Base-by-base conservation (phyloP, 495 filamentous ascomycete species). In the Neurospora tetraspora region DNA sequence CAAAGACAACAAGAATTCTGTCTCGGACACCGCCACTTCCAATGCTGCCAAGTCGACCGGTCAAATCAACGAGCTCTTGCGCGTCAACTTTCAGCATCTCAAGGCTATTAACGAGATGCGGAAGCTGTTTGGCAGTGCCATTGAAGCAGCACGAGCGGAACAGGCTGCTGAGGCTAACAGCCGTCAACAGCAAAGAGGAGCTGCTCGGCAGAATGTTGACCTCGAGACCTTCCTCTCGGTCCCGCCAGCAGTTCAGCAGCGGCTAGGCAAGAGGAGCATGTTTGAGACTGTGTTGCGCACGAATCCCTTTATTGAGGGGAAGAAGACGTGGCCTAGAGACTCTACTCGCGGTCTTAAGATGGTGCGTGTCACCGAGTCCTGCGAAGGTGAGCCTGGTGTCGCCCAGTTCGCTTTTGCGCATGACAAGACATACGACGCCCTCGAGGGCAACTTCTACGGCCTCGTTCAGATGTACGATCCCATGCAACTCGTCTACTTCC, bases 71-170 rank as follows among this genome's bases (percentile, higher is more conserved):
- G 74, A 88, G n/a, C 82, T 97, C 39, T 82, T 98, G 2, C 83
- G 87, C 12, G 88, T 98, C 71, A 94, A 96, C 65, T 87, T 91
- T 1, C 87, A 91, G 73, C 88, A 92, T 74, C 87, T 99, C 12
- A 97, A 96, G 78, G 92, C 92, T 16, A 86, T 88, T 7, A 96
- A 97, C 75, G 96, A 99, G 81, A 98, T 99, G 94, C 91, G 93
- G 53, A 90, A 89, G 73, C 82, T 99, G 3, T 99, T 99, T 81
- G 96, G 96, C 1, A 90, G 91, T 37, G 91, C 92, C 11, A 82
- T 96, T 71, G 88, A 92, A 65, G 86, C 87, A 20, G 88, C 89
- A 18, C 84, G 88, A 37, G 81, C 86, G 36, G 88, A 87, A 27
- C 83, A 86, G 70, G 79, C 86, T 65, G 86, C 89, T 77, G 87